phyloP scores from a whole-genome alignment of 108 stramenopile genomes.

The Nitzschia sp. region DNA sequence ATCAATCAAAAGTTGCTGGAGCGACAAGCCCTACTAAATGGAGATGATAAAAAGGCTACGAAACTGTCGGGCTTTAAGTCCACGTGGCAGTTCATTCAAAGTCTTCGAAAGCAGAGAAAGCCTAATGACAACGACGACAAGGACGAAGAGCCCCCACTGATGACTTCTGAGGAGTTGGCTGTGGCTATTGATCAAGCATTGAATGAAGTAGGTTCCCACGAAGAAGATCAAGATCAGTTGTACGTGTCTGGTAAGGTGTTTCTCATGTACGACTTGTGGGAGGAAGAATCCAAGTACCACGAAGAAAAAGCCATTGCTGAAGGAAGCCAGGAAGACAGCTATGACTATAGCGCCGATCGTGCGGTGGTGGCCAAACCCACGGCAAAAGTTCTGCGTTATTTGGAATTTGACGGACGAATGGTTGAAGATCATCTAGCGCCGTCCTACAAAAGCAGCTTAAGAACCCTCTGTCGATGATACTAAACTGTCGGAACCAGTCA shows the following conservation, averaged over 20 bases:
- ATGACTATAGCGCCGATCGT: slow-evolving; percentile 1
- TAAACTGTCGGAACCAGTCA: no score
- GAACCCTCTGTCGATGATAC: background rate
- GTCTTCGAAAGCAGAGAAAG: background rate
- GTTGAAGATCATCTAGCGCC: slow-evolving; percentile 37
- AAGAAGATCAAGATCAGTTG: slow-evolving; percentile 46
- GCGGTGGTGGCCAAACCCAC: background rate
- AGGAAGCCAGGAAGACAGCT: background rate
- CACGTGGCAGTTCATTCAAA: background rate
- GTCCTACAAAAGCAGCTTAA: slow-evolving; percentile 24
- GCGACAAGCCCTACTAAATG: slow-evolving; percentile 22
- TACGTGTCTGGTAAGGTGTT: slow-evolving; percentile 46
- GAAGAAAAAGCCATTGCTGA: background rate
- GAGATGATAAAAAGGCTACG: slow-evolving; percentile 14
- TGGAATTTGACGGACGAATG: slow-evolving; percentile 36
- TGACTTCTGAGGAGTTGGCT: slow-evolving; percentile 34
- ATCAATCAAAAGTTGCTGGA: slow-evolving; percentile 46
- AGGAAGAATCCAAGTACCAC: slow-evolving; percentile 17
- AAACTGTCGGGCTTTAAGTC: slow-evolving; percentile 21
- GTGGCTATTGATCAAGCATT: slow-evolving; percentile 15
- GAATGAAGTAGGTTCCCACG: slow-evolving; percentile 8
- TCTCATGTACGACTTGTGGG: slow-evolving; percentile 41
- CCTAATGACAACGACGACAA: slow-evolving; percentile 8
- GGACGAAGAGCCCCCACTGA: slow-evolving; percentile 32
- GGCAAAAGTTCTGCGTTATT: slow-evolving; percentile 9